Conservation (phyloP, 148 eudicot genomes). For the Euryodendron excelsum region DNA sequence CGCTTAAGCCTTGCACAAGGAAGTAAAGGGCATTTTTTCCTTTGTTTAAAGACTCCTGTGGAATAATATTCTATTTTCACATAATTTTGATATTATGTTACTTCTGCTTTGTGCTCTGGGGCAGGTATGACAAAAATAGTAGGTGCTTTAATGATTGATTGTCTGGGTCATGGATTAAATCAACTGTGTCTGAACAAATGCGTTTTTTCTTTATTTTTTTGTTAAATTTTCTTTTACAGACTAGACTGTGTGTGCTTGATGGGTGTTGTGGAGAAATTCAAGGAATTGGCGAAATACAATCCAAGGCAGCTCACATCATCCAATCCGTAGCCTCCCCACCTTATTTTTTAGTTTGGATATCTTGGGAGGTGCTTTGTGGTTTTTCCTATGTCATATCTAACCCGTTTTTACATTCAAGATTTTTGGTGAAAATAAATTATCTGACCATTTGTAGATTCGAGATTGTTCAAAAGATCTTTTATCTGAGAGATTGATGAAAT, state of each 20-base stretch:
- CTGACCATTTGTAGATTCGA: not conserved
- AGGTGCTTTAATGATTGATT: no score
- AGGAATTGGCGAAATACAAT: constrained; percentile 89
- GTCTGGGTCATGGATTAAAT: no score
- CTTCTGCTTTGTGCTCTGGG: no score
- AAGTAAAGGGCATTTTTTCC: no score
- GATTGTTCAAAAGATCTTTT: no score
- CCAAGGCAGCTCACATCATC: constrained; percentile 79
- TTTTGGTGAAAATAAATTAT: not conserved
- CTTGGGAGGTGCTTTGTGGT: not conserved
- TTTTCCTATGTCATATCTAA: not conserved
- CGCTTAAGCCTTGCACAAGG: no score
- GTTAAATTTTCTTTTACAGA: constrained; percentile 44
- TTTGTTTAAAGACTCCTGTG: no score
- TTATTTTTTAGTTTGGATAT: constrained; percentile 14
- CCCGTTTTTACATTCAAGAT: not conserved
- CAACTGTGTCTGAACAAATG: no score
- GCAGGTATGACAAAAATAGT: no score
- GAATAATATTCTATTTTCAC: no score
- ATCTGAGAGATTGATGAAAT: not conserved
- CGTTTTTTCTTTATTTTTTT: no score
- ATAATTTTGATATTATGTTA: no score
- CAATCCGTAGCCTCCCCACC: constrained; percentile 10
- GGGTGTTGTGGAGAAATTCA: constrained; percentile 91
- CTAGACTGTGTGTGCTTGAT: constrained; percentile 77